These are phyloP conservation scores for Tuber aestivum DNA, from an alignment of 495 filamentous ascomycete genomes.

Conservation along the genomic window DNA sequence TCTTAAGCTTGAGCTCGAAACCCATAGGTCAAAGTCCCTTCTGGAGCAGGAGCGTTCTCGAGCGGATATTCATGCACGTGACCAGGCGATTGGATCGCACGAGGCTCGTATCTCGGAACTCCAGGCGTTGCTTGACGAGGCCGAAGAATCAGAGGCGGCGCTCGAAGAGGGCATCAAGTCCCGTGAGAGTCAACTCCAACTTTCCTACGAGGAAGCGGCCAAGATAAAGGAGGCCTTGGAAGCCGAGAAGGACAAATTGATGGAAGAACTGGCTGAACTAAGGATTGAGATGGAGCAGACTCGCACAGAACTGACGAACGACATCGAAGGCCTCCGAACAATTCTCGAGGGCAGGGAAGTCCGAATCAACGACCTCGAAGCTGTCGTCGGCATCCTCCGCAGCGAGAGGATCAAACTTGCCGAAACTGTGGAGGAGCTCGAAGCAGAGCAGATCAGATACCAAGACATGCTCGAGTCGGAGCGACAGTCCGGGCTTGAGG, in stretches of 20 bases:
- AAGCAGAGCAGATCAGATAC: conserved; percentile 11
- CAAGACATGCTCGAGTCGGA: conserved; percentile 27
- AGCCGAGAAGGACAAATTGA: conserved; percentile 16
- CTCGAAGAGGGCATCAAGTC: conserved; percentile 28
- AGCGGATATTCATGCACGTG: conserved; percentile 17
- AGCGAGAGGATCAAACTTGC: conserved; percentile 24
- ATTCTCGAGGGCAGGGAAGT: conserved; percentile 19
- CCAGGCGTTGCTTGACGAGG: conserved; percentile 18
- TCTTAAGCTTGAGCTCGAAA: conserved; percentile 19
- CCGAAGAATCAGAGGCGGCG: conserved; percentile 13
- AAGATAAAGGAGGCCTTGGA: conserved; percentile 17
- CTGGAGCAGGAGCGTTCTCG: conserved; percentile 16
- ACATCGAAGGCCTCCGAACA: conserved; percentile 17
- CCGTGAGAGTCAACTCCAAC: conserved; percentile 29
- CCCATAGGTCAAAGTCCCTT: conserved; percentile 10
- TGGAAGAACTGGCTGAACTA: conserved; percentile 14
- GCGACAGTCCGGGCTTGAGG: conserved; percentile 26
- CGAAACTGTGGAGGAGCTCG: conserved; percentile 12
- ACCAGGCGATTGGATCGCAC: conserved; percentile 3
- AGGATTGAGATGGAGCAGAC: neutral
- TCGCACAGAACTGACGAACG: conserved; percentile 1
- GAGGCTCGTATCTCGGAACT: conserved; percentile 12
- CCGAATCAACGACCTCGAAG: conserved; percentile 22
- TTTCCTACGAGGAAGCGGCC: conserved; percentile 24
- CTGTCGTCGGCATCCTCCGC: conserved; percentile 9